These are phyloP conservation scores for Ophiocordyceps camponoti-leonardi DNA, from an alignment of 2,329 filamentous ascomycete genomes.

Conservation along the genomic window DNA sequence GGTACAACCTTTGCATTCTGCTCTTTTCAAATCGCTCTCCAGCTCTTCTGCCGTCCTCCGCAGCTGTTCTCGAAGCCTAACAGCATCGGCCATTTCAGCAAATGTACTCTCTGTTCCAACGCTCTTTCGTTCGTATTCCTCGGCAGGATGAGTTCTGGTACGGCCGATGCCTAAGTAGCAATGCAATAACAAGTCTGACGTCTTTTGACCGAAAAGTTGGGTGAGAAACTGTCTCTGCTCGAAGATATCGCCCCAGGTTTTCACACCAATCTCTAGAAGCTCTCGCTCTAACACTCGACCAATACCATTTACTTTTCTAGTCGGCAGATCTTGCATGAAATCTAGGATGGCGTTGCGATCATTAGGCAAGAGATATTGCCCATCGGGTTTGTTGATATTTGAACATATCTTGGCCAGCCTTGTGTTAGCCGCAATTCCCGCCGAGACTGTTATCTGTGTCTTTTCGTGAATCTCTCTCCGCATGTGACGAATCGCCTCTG, in stretches of 20 bases:
- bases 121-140: conserved; percentile 82
- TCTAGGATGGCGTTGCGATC: conserved; percentile 60
- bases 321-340: conserved; percentile 72
- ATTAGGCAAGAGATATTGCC: conserved; percentile 62
- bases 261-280: conserved; percentile 70
- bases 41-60: conserved; percentile 69
- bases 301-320: conserved; percentile 88
- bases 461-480: conserved; percentile 58
- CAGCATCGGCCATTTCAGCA: conserved; percentile 53
- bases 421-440: conserved; percentile 84
- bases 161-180: conserved; percentile 76
- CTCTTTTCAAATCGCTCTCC: conserved; percentile 65
- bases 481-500: conserved; percentile 61
- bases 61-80: conserved; percentile 58
- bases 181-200: conserved; percentile 68
- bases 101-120: conserved; percentile 93
- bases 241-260: conserved; percentile 80
- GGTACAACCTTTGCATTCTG: conserved; percentile 77
- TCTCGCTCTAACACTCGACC: conserved; percentile 87
- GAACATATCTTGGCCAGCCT: conserved; percentile 91
- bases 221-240: conserved; percentile 53
- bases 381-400: conserved; percentile 93
- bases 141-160: conserved; percentile 69
- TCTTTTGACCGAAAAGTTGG: conserved; percentile 79
- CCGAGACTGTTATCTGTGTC: conserved; percentile 76